These are phyloP conservation scores for Dictyostelium citrinum DNA, from an alignment of 78 protist species.

Conservation along the genomic window DNA sequence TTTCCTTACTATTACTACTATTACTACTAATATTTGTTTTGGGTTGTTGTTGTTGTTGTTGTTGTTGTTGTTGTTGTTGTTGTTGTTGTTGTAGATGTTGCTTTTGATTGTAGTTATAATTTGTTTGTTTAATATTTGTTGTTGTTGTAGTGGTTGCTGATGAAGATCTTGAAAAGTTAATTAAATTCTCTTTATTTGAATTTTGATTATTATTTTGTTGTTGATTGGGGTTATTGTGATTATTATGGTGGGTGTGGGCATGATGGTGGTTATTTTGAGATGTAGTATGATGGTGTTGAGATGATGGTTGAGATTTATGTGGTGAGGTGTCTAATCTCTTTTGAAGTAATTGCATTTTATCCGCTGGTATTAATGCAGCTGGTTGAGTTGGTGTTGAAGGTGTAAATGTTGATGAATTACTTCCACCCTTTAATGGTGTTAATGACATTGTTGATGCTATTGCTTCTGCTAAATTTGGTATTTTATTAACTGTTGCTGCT, in stretches of 20 bases:
- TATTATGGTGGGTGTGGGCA: not conserved
- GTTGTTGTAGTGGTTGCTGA: not conserved
- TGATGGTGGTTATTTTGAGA: not conserved
- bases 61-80: not conserved
- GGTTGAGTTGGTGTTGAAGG: not conserved
- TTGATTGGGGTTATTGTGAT: not conserved
- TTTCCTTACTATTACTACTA: not conserved
- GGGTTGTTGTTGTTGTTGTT: not conserved
- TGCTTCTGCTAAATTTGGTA: not conserved
- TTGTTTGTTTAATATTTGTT: not conserved
- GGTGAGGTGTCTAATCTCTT: conserved; percentile 46
- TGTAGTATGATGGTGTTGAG: not conserved
- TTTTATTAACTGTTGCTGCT: not conserved
- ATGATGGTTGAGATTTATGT: not conserved
- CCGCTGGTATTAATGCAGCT: not conserved
- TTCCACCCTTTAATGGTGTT: not conserved
- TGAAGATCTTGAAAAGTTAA: not conserved
- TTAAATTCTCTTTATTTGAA: conserved; percentile 20
- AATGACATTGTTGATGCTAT: conserved; percentile 7
- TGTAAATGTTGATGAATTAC: not conserved
- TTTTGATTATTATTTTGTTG: not conserved
- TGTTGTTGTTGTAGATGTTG: not conserved
- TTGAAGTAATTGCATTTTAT: conserved; percentile 35
- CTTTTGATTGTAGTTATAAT: not conserved
- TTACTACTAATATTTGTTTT: not conserved